Percentiles rank a stretch among this genome's conserved stretches.
Evolutionary conservation across 2,329 filamentous ascomycete species (phyloP).

Genomic region (Purpureocillium takamizusanense): DNA sequence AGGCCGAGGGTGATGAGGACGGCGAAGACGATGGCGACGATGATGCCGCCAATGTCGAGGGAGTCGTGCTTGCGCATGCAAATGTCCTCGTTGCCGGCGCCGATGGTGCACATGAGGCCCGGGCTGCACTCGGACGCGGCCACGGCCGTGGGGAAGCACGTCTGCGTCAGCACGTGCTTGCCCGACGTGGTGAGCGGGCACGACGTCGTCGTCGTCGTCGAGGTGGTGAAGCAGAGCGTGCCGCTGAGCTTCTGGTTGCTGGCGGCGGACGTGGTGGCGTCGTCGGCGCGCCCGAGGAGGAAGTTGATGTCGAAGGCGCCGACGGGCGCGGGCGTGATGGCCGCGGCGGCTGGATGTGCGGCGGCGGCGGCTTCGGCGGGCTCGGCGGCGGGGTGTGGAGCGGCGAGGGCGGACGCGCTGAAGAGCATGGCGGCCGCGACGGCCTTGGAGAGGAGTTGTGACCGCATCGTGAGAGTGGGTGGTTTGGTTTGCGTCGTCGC

Average conservation of each 20-base stretch:
- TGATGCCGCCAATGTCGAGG: conserved; percentile 34
- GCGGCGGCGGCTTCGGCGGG: too few species aligned
- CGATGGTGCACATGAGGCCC: conserved; percentile 34
- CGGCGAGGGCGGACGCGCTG: too few species aligned
- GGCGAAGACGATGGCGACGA: conserved; percentile 39
- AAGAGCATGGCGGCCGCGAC: too few species aligned
- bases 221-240: conserved; percentile 27
- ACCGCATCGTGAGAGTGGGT: too few species aligned
- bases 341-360: too few species aligned
- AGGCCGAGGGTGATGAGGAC: conserved; percentile 27
- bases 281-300: conserved; percentile 10
- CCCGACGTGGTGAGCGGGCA: conserved; percentile 32
- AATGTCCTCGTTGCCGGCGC: conserved; percentile 24
- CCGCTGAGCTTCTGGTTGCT: conserved; percentile 10
- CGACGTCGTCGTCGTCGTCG: conserved; percentile 20
- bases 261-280: conserved; percentile 7
- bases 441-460: too few species aligned
- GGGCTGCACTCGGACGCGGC: conserved; percentile 29
- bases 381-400: too few species aligned
- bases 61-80: conserved; percentile 30
- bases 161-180: conserved; percentile 20
- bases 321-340: too few species aligned
- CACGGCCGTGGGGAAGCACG: conserved; percentile 29
- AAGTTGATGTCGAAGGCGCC: background rate
- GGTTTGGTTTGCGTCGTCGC: too few species aligned